Conservation (phyloP, 805 yeast genomes). For the Kuraishia molischiana region DNA sequence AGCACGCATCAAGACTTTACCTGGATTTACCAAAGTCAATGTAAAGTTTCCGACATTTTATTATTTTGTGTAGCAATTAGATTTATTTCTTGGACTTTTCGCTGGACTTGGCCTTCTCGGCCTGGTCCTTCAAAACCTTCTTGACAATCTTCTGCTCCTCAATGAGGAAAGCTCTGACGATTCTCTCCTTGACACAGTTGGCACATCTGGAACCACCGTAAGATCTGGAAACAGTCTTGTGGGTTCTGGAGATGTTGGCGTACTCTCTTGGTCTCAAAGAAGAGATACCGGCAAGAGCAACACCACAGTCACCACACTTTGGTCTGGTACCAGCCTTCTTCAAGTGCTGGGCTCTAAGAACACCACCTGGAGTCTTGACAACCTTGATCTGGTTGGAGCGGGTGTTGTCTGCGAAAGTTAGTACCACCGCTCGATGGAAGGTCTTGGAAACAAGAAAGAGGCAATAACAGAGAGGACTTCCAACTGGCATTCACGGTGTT, state of each 20-base stretch:
- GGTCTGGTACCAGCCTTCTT: slow-evolving; percentile 85
- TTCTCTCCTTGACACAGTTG: slow-evolving; percentile 98
- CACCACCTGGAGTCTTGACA: slow-evolving; percentile 99
- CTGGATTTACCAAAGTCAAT: neutral
- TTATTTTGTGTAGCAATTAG: neutral
- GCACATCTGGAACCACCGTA: slow-evolving; percentile 99
- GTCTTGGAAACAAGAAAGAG: too few species aligned
- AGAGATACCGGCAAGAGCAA: slow-evolving; percentile 58
- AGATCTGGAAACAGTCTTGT: slow-evolving; percentile 98
- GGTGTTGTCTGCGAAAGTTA: slow-evolving; percentile 75
- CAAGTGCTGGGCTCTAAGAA: slow-evolving; percentile 94
- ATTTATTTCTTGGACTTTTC: slow-evolving; percentile 21
- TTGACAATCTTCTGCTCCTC: slow-evolving; percentile 99
- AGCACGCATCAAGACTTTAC: neutral
- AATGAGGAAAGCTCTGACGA: slow-evolving; percentile 98
- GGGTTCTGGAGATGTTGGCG: slow-evolving; percentile 90
- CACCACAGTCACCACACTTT: slow-evolving; percentile 85
- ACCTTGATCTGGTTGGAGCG: slow-evolving; percentile 99
- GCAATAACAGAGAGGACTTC: too few species aligned
- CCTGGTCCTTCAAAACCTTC: slow-evolving; percentile 96
- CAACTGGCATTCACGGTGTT: too few species aligned
- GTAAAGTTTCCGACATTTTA: too few species aligned
- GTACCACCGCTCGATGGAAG: too few species aligned
- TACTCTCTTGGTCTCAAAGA: slow-evolving; percentile 97
- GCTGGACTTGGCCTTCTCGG: slow-evolving; percentile 73